Conservation (phyloP, 805 yeast genomes). For the Metschnikowia noctiluminum region DNA sequence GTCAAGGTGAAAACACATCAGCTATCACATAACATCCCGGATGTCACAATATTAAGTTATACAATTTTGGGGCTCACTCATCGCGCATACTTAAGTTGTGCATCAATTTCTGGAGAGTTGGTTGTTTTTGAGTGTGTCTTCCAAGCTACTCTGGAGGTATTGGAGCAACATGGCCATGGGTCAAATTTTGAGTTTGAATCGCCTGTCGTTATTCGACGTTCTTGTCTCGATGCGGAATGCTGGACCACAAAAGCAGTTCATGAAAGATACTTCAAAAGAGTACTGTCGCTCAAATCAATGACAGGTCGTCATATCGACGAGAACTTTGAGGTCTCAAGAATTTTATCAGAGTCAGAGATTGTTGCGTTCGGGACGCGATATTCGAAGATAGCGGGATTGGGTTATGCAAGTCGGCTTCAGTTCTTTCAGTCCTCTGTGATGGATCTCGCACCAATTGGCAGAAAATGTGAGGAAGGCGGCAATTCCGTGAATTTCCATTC, state of each 20-base stretch:
- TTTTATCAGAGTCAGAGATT: slow-evolving; percentile 39
- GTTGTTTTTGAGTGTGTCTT: slow-evolving; percentile 36
- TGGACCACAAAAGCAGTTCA: slow-evolving; percentile 51
- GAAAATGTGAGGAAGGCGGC: background rate
- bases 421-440: slow-evolving; percentile 28
- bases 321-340: slow-evolving; percentile 22
- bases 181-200: slow-evolving; percentile 23
- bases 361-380: slow-evolving; percentile 20
- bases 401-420: slow-evolving; percentile 33
- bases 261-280: slow-evolving; percentile 44
- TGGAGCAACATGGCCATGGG: background rate
- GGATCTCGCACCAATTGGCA: background rate
- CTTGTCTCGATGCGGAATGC: slow-evolving; percentile 32
- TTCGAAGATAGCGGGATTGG: slow-evolving; percentile 22
- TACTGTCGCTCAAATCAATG: slow-evolving; percentile 43
- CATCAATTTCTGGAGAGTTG: slow-evolving; percentile 48
- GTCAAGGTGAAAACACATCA: slow-evolving; percentile 37
- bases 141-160: slow-evolving; percentile 1
- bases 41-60: slow-evolving; percentile 38
- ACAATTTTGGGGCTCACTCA: slow-evolving; percentile 15
- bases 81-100: slow-evolving; percentile 33
- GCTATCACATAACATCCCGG: slow-evolving; percentile 54
- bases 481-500: slow-evolving; percentile 19
- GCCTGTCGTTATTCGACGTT: slow-evolving; percentile 23
- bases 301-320: slow-evolving; percentile 46